Evolutionary conservation across 2,329 filamentous ascomycete genomes (phyloP).

Genomic region (Xylogone sp.): DNA sequence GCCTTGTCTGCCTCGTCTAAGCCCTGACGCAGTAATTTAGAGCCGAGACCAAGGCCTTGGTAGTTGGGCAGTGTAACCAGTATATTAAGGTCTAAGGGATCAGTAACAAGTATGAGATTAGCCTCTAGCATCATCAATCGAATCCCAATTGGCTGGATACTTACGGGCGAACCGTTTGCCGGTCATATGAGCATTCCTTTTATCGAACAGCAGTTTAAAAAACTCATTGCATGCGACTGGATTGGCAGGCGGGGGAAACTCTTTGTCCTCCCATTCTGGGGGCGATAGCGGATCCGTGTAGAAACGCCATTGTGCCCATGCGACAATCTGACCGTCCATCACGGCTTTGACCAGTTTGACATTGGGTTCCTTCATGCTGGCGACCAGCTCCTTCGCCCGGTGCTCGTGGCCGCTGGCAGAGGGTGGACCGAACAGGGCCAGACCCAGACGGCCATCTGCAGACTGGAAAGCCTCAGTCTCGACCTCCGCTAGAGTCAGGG

Average conservation of each 20-base stretch:
- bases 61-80: too few relatives aligned
- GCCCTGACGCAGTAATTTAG: too few relatives aligned
- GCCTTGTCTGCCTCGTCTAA: too few relatives aligned
- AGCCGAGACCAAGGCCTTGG: too few relatives aligned
- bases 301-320: background rate
- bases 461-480: background rate
- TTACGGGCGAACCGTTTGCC: background rate
- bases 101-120: too few relatives aligned
- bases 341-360: background rate
- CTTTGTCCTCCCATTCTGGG: background rate
- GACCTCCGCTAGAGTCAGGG: background rate
- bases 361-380: background rate
- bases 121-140: too few relatives aligned
- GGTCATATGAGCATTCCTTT: background rate
- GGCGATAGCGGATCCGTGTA: background rate
- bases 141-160: too few relatives aligned
- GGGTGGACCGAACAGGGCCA: background rate
- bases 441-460: background rate
- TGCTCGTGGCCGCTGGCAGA: background rate
- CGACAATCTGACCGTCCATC: background rate
- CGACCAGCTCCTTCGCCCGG: background rate
- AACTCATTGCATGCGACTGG: background rate
- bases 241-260: background rate
- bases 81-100: too few relatives aligned
- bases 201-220: background rate